These are phyloP conservation scores for Sporothrix sp. DNA, from an alignment of 2,329 filamentous ascomycete genomes.

Conservation along the genomic window DNA sequence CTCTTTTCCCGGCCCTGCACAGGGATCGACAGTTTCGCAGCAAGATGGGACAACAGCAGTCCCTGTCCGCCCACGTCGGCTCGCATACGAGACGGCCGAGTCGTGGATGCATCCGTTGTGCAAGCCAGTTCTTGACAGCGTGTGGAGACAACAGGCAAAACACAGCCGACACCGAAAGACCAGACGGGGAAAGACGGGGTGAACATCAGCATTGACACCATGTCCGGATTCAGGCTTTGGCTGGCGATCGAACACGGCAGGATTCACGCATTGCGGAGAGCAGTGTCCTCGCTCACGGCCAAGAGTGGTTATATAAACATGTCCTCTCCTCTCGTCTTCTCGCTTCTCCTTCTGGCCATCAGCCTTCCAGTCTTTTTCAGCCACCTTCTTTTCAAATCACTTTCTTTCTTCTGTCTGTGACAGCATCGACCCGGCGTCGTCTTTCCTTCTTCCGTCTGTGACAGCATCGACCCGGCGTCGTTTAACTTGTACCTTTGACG, in stretches of 20 bases:
- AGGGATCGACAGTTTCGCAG: constrained; percentile 1
- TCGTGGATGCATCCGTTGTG: not conserved
- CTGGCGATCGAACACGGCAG: not conserved
- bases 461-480: constrained; percentile 17
- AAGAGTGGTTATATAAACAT: not conserved
- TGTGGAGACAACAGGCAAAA: not conserved
- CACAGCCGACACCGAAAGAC: too few relatives aligned
- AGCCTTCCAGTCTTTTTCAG: not conserved
- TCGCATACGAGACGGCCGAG: too few relatives aligned
- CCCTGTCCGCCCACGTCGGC: not conserved
- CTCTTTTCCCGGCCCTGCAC: not conserved
- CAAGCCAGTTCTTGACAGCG: not conserved
- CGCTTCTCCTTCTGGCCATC: not conserved
- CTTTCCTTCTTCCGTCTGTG: constrained; percentile 8
- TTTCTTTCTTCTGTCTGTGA: constrained; percentile 12
- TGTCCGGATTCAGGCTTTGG: not conserved
- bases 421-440: constrained; percentile 16
- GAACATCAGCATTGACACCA: too few relatives aligned
- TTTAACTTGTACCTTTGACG: too few relatives aligned
- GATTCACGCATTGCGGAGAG: not conserved
- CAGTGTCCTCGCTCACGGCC: not conserved
- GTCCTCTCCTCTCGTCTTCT: not conserved
- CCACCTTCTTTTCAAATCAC: constrained; percentile 1
- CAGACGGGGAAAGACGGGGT: too few relatives aligned
- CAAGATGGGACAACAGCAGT: not conserved